phyloP scores from a whole-genome alignment of 495 filamentous ascomycete genomes.

The Penicillium verhagenii region DNA sequence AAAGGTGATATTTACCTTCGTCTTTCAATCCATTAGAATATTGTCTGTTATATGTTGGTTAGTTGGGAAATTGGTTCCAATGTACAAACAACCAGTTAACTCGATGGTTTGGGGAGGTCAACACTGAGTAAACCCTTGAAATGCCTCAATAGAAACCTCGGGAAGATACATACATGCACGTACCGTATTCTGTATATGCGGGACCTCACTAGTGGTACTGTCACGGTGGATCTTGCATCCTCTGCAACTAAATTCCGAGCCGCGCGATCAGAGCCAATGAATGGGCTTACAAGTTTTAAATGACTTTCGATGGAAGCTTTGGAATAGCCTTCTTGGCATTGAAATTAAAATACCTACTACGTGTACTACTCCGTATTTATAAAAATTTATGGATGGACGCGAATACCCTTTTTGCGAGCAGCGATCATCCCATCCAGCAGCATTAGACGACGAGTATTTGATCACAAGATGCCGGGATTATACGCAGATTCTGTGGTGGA shows the following conservation, averaged over 20 bases:
- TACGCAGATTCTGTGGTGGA: background rate
- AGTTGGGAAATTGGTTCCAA: too few species aligned
- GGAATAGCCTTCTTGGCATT: background rate
- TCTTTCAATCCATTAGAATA: too few species aligned
- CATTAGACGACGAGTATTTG: background rate
- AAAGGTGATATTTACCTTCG: too few species aligned
- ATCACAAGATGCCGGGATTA: background rate
- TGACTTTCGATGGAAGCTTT: background rate
- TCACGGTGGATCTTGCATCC: background rate
- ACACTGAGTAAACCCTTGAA: too few species aligned
- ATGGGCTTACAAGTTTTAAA: background rate
- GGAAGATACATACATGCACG: background rate
- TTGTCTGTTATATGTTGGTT: too few species aligned
- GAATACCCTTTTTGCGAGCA: background rate
- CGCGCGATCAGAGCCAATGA: background rate
- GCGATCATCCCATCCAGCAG: background rate
- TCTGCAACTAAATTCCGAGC: background rate
- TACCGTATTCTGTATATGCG: background rate
- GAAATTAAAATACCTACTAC: too few species aligned
- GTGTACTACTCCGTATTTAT: background rate
- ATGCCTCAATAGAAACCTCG: background rate
- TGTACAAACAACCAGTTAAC: too few species aligned
- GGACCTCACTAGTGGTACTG: background rate
- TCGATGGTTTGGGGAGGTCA: too few species aligned
- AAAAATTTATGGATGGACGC: background rate